Conservation (phyloP, 805 yeast species). For the Huiozyma sinensis region DNA sequence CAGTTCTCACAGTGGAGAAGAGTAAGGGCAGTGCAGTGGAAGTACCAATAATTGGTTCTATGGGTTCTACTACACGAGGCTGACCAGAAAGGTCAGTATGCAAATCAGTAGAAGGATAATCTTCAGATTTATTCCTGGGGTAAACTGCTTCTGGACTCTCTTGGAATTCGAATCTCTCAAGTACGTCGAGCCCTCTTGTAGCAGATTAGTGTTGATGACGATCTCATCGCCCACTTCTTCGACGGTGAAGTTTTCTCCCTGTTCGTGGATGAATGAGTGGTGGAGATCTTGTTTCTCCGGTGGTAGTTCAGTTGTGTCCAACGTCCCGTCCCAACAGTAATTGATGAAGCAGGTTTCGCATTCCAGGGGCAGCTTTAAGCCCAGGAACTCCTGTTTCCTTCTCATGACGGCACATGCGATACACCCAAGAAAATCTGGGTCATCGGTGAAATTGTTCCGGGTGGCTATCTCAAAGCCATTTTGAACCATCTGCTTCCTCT, state of each 20-base stretch:
- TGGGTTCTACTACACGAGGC: constrained; percentile 3
- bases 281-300: constrained; percentile 9
- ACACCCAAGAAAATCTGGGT: constrained; percentile 60
- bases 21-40: too few relatives aligned
- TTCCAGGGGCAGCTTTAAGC: constrained; percentile 48
- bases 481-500: constrained; percentile 47
- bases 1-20: too few relatives aligned
- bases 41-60: too few relatives aligned
- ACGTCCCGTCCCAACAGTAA: constrained; percentile 56
- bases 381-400: constrained; percentile 62
- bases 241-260: constrained; percentile 1
- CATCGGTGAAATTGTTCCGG: constrained; percentile 56
- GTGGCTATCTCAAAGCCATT: constrained; percentile 70
- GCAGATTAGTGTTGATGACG: neutral
- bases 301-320: constrained; percentile 25
- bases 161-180: constrained; percentile 7
- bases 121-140: constrained; percentile 5
- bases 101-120: constrained; percentile 7
- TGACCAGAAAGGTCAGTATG: constrained; percentile 6
- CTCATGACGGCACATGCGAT: constrained; percentile 75
- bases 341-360: constrained; percentile 60
- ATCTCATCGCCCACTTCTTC: neutral
- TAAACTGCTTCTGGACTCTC: neutral
- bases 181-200: constrained; percentile 4
- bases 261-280: constrained; percentile 10